A percentile compares a stretch with the other conserved stretches of the same genome.
These are phyloP conservation scores for Apiospora phragmitis DNA, from an alignment of 2,329 filamentous ascomycete species.

Conservation along the genomic window DNA sequence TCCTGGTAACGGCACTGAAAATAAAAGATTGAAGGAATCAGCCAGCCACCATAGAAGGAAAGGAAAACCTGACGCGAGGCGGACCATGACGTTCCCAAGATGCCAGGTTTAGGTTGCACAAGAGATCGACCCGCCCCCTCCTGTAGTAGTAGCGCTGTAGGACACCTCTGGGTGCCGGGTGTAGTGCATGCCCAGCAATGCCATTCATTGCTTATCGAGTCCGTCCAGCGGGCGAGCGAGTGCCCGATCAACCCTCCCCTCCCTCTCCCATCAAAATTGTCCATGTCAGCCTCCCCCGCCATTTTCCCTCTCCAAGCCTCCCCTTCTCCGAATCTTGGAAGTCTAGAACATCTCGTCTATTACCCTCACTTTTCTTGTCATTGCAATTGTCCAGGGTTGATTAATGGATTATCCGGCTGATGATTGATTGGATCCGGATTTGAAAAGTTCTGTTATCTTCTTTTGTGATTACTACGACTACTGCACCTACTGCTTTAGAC, in stretches of 20 bases:
- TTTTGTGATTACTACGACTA: neutral
- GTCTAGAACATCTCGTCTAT: neutral
- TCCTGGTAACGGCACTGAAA: neutral
- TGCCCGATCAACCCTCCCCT: neutral
- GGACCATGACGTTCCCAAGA: slow-evolving; percentile 3
- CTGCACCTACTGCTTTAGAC: neutral
- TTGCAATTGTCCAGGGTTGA: neutral
- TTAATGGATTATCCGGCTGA: neutral
- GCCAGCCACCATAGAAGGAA: neutral
- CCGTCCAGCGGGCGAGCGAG: neutral
- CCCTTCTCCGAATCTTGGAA: neutral
- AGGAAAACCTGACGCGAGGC: neutral
- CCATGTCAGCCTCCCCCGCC: neutral
- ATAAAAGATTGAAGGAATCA: neutral
- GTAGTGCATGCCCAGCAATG: neutral
- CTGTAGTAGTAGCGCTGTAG: neutral
- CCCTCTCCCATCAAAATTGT: neutral
- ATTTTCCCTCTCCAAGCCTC: neutral
- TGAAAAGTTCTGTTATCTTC: neutral
- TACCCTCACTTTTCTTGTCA: neutral
- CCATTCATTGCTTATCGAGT: neutral
- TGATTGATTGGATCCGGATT: neutral
- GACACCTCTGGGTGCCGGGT: too few species aligned
- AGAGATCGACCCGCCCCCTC: slow-evolving; percentile 2
- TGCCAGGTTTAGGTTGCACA: neutral